phyloP scores from a whole-genome alignment of 306 rosid genomes.

The Prunus mongolica region DNA sequence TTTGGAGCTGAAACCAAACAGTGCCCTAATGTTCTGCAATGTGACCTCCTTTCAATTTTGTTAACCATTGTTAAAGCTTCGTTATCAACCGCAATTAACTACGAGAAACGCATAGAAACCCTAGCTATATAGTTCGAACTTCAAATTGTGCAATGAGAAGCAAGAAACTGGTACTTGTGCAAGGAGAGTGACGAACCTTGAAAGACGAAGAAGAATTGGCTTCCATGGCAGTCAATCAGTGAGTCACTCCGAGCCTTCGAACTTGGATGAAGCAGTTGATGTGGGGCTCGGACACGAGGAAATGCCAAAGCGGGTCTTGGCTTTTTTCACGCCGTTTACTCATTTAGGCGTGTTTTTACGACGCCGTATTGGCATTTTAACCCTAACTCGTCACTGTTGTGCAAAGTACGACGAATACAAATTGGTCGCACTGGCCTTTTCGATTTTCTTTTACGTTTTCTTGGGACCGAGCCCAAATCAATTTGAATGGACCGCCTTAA shows the following conservation, averaged over 20 bases:
- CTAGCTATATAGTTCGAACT: constrained; percentile 3
- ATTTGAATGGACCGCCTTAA: background rate
- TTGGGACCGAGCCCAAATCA: background rate
- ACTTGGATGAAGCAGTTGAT: background rate
- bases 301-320: no score
- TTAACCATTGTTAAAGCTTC: background rate
- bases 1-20: background rate
- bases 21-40: background rate
- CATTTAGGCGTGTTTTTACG: background rate
- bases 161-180: background rate
- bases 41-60: no score
- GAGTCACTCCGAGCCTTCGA: background rate
- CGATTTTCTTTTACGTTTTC: no score
- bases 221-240: constrained; percentile 3
- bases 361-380: no score
- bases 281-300: background rate
- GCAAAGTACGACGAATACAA: no score
- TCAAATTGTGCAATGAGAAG: background rate
- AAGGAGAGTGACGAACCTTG: constrained; percentile 8
- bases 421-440: no score
- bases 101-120: constrained; percentile 2
- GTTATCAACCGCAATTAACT: background rate
- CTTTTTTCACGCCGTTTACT: background rate
- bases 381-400: no score
- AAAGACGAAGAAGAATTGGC: constrained; percentile 10